Evolutionary conservation across 2,329 filamentous ascomycete species (phyloP).

Genomic region (Myrmaecium sp.): DNA sequence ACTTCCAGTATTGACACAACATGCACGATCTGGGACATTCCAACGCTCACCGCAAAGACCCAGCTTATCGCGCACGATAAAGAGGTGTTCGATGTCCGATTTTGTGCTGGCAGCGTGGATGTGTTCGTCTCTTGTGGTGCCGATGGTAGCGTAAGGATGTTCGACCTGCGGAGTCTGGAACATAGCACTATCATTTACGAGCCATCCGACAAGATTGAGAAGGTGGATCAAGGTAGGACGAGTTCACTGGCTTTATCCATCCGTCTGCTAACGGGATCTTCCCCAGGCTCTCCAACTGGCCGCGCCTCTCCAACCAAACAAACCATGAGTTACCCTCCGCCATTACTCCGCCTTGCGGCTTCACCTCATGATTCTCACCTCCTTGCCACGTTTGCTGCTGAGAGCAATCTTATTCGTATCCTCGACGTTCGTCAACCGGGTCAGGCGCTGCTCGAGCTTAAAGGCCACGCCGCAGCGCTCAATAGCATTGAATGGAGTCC

Average conservation of each 20-base stretch:
- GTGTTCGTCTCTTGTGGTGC: constrained; percentile 97
- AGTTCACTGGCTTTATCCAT: constrained; percentile 13
- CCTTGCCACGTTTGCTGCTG: constrained; percentile 89
- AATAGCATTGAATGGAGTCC: constrained; percentile 97
- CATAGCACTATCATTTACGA: constrained; percentile 99
- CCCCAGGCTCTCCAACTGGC: constrained; percentile 30
- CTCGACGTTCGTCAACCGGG: constrained; percentile 92
- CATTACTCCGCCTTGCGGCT: constrained; percentile 66
- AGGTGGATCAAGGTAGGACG: constrained; percentile 28
- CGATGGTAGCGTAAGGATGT: constrained; percentile 96
- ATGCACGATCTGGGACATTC: constrained; percentile 99
- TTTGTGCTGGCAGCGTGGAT: constrained; percentile 96
- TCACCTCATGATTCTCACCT: constrained; percentile 93
- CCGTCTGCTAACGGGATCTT: constrained; percentile 1
- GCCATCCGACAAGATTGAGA: constrained; percentile 63
- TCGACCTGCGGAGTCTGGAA: constrained; percentile 87
- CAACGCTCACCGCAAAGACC: constrained; percentile 91
- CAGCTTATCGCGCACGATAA: constrained; percentile 98
- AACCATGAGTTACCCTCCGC: constrained; percentile 47
- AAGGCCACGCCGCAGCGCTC: constrained; percentile 68
- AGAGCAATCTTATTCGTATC: constrained; percentile 83
- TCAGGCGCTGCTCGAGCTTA: constrained; percentile 82
- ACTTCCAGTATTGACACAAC: constrained; percentile 98
- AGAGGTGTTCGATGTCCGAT: constrained; percentile 95
- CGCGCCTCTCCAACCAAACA: constrained; percentile 58